A percentile compares a stretch with the other conserved stretches of the same genome.
These are phyloP conservation scores for Tricholoma matsutake DNA, from an alignment of 768 basidiomycete species.

Conservation along the genomic window DNA sequence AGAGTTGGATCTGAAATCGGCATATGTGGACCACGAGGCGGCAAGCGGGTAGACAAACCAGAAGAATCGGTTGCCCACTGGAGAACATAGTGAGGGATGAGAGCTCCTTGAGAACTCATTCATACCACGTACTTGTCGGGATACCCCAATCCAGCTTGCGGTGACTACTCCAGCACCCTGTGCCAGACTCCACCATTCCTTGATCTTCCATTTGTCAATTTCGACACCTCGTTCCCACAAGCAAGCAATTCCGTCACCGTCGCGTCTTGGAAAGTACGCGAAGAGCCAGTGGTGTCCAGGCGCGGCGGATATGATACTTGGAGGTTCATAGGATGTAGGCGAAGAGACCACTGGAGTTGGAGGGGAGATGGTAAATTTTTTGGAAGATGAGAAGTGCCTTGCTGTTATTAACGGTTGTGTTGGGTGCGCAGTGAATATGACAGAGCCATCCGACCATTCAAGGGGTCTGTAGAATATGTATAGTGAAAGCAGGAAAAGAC, in stretches of 20 bases:
- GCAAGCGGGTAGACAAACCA: slow-evolving; percentile 52
- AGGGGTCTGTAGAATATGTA: slow-evolving; percentile 47
- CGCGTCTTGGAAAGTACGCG: slow-evolving; percentile 67
- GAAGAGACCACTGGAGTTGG: slow-evolving; percentile 47
- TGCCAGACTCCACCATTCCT: slow-evolving; percentile 53
- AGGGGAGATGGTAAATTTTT: slow-evolving; percentile 56
- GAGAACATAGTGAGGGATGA: slow-evolving; percentile 2
- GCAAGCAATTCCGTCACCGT: slow-evolving; percentile 57
- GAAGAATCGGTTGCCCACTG: slow-evolving; percentile 53
- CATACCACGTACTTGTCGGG: slow-evolving; percentile 51
- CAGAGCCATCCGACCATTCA: slow-evolving; percentile 67
- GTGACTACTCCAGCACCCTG: slow-evolving; percentile 56
- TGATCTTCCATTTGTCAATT: slow-evolving; percentile 59
- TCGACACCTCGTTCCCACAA: slow-evolving; percentile 60
- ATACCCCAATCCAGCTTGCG: slow-evolving; percentile 56
- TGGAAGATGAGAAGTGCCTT: slow-evolving; percentile 68
- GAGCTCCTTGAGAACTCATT: not conserved
- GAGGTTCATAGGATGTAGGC: slow-evolving; percentile 53
- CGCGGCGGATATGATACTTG: slow-evolving; percentile 58
- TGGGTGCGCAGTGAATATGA: slow-evolving; percentile 68
- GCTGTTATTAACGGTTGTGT: slow-evolving; percentile 57
- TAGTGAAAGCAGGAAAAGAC: not conserved
- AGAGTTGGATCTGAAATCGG: slow-evolving; percentile 54
- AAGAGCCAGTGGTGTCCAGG: slow-evolving; percentile 64
- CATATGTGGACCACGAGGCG: slow-evolving; percentile 53